Conservation (phyloP, 2,329 filamentous ascomycete species). For the Lachnellula subtilissima region DNA sequence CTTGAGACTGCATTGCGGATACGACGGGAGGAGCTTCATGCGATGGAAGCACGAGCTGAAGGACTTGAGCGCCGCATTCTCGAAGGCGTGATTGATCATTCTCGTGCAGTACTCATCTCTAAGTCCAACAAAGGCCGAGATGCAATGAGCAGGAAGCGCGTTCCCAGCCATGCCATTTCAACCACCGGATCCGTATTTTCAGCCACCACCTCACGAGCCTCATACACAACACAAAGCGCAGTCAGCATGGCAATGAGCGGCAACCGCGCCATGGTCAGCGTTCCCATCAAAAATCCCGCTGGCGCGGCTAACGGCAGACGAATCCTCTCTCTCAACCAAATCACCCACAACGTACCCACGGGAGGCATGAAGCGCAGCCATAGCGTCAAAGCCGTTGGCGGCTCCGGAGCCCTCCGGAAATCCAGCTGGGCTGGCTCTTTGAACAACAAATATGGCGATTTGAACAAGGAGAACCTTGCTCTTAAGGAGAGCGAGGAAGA, state of each 20-base stretch:
- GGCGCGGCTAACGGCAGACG: conserved; percentile 57
- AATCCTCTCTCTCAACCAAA: conserved; percentile 87
- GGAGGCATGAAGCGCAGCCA: conserved; percentile 71
- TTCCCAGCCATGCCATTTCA: conserved; percentile 41
- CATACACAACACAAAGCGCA: conserved; percentile 36
- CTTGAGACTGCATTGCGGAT: conserved; percentile 86
- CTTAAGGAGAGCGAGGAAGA: conserved; percentile 59
- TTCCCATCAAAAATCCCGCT: conserved; percentile 39
- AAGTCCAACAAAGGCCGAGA: conserved; percentile 46
- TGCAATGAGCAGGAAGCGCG: conserved; percentile 48
- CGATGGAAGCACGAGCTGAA: conserved; percentile 88
- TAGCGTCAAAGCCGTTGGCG: conserved; percentile 62
- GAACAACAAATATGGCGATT: conserved; percentile 40
- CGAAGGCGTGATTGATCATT: conserved; percentile 94
- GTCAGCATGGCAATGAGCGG: conserved; percentile 52
- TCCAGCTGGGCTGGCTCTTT: conserved; percentile 60
- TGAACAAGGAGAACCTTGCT: conserved; percentile 59
- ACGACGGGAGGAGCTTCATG: conserved; percentile 81
- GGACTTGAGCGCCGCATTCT: conserved; percentile 86
- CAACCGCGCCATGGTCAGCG: conserved; percentile 25
- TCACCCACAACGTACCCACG: conserved; percentile 64
- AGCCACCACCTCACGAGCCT: conserved; percentile 27
- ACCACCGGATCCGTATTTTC: conserved; percentile 34
- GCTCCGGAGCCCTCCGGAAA: conserved; percentile 53
- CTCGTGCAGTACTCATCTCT: conserved; percentile 78